Conservation (phyloP, 2,329 filamentous ascomycete species). For the Harringtonia lauricola region DNA sequence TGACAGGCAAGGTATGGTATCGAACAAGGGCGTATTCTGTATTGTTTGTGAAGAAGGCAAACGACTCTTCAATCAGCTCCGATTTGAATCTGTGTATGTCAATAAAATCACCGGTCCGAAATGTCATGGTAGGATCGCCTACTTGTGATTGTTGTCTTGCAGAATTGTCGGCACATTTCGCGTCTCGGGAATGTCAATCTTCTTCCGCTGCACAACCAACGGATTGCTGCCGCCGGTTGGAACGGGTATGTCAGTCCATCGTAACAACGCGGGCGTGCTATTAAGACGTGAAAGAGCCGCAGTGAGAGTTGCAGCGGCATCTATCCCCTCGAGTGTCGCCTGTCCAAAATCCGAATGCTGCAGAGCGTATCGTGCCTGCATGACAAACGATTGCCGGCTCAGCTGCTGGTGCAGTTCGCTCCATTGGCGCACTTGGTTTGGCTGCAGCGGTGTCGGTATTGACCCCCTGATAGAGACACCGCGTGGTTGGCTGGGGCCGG, state of each 20-base stretch:
- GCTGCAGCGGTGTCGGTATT: constrained; percentile 21
- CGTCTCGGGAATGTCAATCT: constrained; percentile 44
- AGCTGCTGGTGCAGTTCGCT: constrained; percentile 43
- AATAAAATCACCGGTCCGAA: neutral
- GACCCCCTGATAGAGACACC: constrained; percentile 31
- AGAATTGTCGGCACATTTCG: constrained; percentile 35
- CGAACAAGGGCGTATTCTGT: constrained; percentile 42
- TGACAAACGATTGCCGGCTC: constrained; percentile 42
- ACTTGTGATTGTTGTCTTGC: constrained; percentile 42
- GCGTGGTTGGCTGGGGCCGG: constrained; percentile 30
- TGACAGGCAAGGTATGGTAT: constrained; percentile 28
- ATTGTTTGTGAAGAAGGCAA: constrained; percentile 41
- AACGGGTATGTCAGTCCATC: constrained; percentile 52
- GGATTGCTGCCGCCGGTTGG: constrained; percentile 29
- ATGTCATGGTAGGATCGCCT: constrained; percentile 10
- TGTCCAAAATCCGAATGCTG: constrained; percentile 28
- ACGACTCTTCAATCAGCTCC: constrained; percentile 41
- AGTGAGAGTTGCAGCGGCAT: neutral
- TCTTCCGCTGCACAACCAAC: constrained; percentile 41
- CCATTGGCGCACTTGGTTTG: constrained; percentile 28
- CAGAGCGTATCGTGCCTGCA: constrained; percentile 45
- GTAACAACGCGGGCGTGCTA: constrained; percentile 32
- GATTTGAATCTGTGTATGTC: constrained; percentile 32
- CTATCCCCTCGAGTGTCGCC: neutral
- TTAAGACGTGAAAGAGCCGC: constrained; percentile 23